Conservation (phyloP, 2,329 filamentous ascomycete species). For the Neofusicoccum ribis region DNA sequence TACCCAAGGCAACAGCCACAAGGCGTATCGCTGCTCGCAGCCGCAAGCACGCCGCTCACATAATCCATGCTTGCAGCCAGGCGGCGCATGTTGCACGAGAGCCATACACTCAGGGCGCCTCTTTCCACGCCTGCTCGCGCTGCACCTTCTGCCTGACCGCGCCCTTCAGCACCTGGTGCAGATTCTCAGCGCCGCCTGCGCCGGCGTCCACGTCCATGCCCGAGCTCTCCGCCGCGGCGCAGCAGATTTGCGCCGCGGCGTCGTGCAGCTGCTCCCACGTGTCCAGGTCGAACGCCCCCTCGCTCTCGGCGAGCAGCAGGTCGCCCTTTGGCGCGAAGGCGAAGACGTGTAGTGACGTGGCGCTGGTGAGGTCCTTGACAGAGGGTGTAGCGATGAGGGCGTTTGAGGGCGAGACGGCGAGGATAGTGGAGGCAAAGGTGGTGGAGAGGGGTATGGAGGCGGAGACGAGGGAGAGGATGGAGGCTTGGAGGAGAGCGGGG, state of each 20-base stretch:
- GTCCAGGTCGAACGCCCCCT: slow-evolving; percentile 72
- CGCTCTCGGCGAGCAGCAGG: slow-evolving; percentile 76
- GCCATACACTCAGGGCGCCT: slow-evolving; percentile 24
- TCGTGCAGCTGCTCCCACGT: slow-evolving; percentile 74
- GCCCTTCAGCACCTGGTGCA: slow-evolving; percentile 42
- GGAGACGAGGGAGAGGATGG: slow-evolving; percentile 78
- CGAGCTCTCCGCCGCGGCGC: slow-evolving; percentile 32
- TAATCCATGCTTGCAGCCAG: neutral
- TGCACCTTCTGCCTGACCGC: slow-evolving; percentile 42
- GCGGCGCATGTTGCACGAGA: no score
- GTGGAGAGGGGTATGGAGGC: slow-evolving; percentile 77
- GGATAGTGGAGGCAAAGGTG: slow-evolving; percentile 65
- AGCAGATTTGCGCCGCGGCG: slow-evolving; percentile 67
- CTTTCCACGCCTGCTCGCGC: slow-evolving; percentile 44
- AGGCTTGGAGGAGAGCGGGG: slow-evolving; percentile 78
- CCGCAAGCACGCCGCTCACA: neutral
- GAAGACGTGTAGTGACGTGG: slow-evolving; percentile 77
- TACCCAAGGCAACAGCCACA: neutral
- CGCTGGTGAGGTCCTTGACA: slow-evolving; percentile 60
- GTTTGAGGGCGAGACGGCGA: slow-evolving; percentile 54
- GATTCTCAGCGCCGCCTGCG: slow-evolving; percentile 28
- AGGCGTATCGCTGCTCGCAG: neutral
- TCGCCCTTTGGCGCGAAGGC: slow-evolving; percentile 73
- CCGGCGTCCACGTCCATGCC: slow-evolving; percentile 42
- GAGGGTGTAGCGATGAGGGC: slow-evolving; percentile 55